phyloP scores from a whole-genome alignment of 2,329 filamentous ascomycete species.

The Hypoxylon sp. region DNA sequence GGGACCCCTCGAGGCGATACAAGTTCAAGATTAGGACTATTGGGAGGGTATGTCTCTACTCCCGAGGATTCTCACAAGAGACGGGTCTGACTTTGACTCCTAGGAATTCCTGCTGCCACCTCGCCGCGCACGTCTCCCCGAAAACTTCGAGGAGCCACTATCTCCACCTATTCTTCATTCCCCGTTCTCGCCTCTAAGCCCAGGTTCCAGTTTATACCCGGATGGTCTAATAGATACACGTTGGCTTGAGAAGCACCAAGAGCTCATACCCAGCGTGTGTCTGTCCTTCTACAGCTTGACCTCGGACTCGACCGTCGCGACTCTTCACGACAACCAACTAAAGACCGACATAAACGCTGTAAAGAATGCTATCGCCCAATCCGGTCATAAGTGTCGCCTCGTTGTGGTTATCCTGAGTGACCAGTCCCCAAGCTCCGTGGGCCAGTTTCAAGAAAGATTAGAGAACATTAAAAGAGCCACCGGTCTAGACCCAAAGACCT shows the following conservation, averaged over 20 bases:
- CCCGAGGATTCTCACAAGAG: constrained; percentile 27
- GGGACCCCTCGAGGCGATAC: constrained; percentile 64
- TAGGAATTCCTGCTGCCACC: constrained; percentile 69
- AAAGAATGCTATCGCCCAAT: constrained; percentile 74
- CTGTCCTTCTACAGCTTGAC: constrained; percentile 84
- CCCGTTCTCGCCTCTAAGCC: constrained; percentile 89
- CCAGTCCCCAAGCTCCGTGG: constrained; percentile 63
- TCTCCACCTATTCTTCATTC: constrained; percentile 79
- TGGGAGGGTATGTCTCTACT: constrained; percentile 77
- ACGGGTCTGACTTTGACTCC: constrained; percentile 33
- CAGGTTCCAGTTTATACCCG: constrained; percentile 84
- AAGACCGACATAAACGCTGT: constrained; percentile 87
- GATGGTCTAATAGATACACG: constrained; percentile 85
- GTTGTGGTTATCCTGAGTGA: constrained; percentile 83
- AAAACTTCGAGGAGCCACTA: constrained; percentile 62
- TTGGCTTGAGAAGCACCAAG: constrained; percentile 92
- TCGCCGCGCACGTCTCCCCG: constrained; percentile 66
- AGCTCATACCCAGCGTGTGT: constrained; percentile 82
- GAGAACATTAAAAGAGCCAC: constrained; percentile 83
- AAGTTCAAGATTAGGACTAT: constrained; percentile 78
- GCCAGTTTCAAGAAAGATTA: constrained; percentile 78
- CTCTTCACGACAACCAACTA: constrained; percentile 85
- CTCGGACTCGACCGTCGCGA: constrained; percentile 78
- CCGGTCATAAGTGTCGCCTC: constrained; percentile 82
- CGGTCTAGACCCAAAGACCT: constrained; percentile 82